phyloP scores from a whole-genome alignment of 129 eudicot species.

The Deinandra increscens region DNA sequence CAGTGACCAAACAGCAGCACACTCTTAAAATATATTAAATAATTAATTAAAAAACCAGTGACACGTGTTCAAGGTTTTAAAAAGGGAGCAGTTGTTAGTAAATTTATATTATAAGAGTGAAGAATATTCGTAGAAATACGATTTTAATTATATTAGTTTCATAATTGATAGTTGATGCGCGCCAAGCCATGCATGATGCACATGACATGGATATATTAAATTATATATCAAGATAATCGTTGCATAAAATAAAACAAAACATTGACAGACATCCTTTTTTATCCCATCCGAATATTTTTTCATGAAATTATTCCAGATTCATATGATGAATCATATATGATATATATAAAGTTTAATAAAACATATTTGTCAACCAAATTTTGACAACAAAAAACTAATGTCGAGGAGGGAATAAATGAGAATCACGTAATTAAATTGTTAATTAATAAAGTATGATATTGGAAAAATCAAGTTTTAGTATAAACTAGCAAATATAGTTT shows the following conservation, averaged over 20 bases:
- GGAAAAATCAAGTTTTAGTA: too few species aligned
- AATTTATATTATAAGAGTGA: conserved; percentile 8
- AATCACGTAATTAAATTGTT: too few species aligned
- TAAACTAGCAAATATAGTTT: too few species aligned
- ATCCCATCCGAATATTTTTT: conserved; percentile 19
- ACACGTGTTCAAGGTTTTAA: conserved; percentile 10
- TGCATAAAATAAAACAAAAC: conserved; percentile 1
- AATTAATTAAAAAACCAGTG: not conserved
- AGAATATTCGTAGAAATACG: conserved; percentile 18
- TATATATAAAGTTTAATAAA: too few species aligned
- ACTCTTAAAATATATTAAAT: not conserved
- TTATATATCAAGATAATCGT: not conserved
- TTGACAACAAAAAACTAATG: too few species aligned
- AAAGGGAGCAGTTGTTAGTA: conserved; percentile 19
- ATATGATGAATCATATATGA: too few species aligned
- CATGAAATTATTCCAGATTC: too few species aligned
- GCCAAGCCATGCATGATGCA: conserved; percentile 15
- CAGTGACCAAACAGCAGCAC: conserved; percentile 12
- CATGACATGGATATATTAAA: conserved; percentile 20
- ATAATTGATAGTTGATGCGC: conserved; percentile 4
- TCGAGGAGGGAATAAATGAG: too few species aligned
- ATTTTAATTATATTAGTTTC: conserved; percentile 4
- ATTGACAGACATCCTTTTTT: not conserved
- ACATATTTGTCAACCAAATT: too few species aligned
- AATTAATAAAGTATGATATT: too few species aligned